These are phyloP conservation scores for Gnomoniopsis smithogilvyi DNA, from an alignment of 2,329 filamentous ascomycete genomes.

Conservation along the genomic window DNA sequence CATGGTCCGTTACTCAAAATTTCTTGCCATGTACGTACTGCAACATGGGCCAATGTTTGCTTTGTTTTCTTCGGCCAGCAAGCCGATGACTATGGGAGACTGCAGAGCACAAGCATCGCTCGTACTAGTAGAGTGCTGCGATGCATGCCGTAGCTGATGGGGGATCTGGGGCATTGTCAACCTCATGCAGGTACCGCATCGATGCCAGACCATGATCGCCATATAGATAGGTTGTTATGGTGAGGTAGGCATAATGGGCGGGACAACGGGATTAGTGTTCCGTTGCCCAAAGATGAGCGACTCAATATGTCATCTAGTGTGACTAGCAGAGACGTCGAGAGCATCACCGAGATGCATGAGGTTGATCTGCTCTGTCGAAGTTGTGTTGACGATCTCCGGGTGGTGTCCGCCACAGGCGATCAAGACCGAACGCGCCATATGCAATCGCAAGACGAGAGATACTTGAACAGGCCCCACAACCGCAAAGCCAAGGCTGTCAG, in stretches of 20 bases:
- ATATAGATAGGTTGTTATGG: not conserved
- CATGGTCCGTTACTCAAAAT: too few relatives aligned
- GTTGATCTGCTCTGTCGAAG: not conserved
- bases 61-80: too few relatives aligned
- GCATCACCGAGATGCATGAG: not conserved
- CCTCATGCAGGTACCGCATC: constrained; percentile 13
- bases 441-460: not conserved
- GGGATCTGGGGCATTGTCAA: not conserved
- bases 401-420: not conserved
- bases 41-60: too few relatives aligned
- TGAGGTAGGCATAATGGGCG: not conserved
- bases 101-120: not conserved
- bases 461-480: not conserved
- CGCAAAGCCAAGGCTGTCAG: not conserved
- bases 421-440: not conserved
- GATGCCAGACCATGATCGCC: not conserved
- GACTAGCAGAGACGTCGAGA: not conserved
- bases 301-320: not conserved
- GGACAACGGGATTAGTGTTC: not conserved
- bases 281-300: not conserved
- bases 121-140: not conserved
- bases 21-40: too few relatives aligned
- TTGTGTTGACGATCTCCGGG: not conserved
- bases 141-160: not conserved
- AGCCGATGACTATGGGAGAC: too few relatives aligned